Conservation (phyloP, 2,329 filamentous ascomycete genomes). For the Amesomyces nigricolor region DNA sequence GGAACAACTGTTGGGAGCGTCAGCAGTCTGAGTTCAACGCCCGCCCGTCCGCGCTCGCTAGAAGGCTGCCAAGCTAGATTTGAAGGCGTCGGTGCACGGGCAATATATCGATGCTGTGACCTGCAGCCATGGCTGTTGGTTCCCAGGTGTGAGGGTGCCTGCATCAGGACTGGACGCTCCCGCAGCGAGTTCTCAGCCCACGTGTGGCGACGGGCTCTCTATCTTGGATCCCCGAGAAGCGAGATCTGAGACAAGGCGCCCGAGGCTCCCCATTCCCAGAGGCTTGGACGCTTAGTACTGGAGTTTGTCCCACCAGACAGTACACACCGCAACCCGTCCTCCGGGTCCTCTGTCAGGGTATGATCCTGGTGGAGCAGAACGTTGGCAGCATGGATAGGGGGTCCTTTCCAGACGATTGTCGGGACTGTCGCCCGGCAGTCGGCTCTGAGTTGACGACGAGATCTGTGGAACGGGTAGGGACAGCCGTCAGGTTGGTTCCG, state of each 20-base stretch:
- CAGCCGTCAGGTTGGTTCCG: slow-evolving; percentile 11
- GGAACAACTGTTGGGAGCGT: not conserved
- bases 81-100: too few relatives aligned
- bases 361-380: not conserved
- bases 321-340: slow-evolving; percentile 7
- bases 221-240: not conserved
- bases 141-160: too few relatives aligned
- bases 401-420: not conserved
- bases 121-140: not conserved
- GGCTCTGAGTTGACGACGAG: slow-evolving; percentile 5
- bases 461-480: slow-evolving; percentile 14
- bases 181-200: slow-evolving; percentile 16
- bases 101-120: too few relatives aligned
- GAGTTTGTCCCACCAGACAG: not conserved
- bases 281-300: not conserved
- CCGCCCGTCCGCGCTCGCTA: too few relatives aligned
- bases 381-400: too few relatives aligned
- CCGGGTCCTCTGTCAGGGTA: not conserved
- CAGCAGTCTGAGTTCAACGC: too few relatives aligned
- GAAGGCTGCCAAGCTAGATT: too few relatives aligned
- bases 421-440: not conserved
- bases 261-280: not conserved
- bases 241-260: slow-evolving; percentile 5
- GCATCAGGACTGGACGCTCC: not conserved
- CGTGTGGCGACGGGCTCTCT: slow-evolving; percentile 8